Evolutionary conservation across 139 green algal species (phyloP).

Genomic region (Micractinium conductrix): DNA sequence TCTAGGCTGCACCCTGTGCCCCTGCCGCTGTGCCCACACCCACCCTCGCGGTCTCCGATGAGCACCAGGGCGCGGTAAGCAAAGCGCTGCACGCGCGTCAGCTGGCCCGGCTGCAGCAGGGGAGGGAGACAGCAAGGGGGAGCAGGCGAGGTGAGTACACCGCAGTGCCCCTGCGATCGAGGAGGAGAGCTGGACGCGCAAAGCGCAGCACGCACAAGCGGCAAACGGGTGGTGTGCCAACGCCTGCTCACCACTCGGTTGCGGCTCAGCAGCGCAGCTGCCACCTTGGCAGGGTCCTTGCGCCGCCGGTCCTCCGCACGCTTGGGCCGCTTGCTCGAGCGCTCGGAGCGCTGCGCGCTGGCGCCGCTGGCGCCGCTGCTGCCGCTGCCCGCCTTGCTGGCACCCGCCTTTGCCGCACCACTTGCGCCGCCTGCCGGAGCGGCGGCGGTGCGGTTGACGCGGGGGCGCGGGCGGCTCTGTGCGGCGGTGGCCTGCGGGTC

Average conservation of each 20-base stretch:
- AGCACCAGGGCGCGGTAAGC: neutral
- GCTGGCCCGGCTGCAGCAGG: slow-evolving; percentile 27
- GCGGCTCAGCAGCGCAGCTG: slow-evolving; percentile 9
- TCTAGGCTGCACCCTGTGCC: no score
- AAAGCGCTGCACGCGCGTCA: slow-evolving; percentile 31
- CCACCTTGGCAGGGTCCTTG: slow-evolving; percentile 35
- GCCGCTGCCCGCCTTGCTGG: neutral
- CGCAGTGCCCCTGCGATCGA: no score
- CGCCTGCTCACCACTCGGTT: slow-evolving; percentile 15
- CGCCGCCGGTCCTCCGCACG: neutral
- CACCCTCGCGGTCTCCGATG: slow-evolving; percentile 1
- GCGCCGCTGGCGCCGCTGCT: neutral
- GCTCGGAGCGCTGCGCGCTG: no score
- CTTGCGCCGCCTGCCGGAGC: no score
- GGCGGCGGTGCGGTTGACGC: no score
- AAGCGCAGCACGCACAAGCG: no score
- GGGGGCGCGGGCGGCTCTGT: neutral
- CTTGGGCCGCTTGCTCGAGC: neutral
- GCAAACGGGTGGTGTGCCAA: neutral
- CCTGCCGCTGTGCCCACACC: no score
- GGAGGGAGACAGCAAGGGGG: neutral
- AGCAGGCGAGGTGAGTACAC: no score
- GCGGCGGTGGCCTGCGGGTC: neutral
- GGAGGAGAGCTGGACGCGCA: no score
- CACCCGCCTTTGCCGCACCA: neutral